phyloP scores from a whole-genome alignment of 1,284 basidiomycete species.

The Cutaneotrichosporon sp. region DNA sequence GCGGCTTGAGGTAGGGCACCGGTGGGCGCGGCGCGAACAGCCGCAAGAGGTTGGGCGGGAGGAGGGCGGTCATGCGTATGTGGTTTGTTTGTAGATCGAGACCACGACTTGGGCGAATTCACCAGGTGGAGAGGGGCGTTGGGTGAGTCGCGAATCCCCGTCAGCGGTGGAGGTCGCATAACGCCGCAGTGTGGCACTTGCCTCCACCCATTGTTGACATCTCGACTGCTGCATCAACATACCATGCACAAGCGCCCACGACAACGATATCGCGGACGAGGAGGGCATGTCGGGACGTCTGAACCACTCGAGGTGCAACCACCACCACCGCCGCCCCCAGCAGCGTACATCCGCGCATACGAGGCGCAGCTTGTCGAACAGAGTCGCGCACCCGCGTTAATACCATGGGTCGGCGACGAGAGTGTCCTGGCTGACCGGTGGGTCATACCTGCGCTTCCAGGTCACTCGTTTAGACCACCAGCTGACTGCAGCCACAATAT shows the following conservation, averaged over 20 bases:
- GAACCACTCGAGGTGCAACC: background rate
- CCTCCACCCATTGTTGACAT: background rate
- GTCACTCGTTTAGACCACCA: background rate
- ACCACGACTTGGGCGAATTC: conserved; percentile 4
- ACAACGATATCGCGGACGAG: background rate
- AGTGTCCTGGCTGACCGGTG: conserved; percentile 42
- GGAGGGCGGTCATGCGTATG: conserved; percentile 66
- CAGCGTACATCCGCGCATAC: conserved; percentile 35
- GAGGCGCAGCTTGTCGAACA: conserved; percentile 37
- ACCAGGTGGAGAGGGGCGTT: background rate
- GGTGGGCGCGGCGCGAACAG: conserved; percentile 90
- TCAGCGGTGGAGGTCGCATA: background rate
- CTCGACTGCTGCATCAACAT: background rate
- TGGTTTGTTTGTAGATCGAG: background rate
- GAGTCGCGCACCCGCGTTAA: conserved; percentile 19
- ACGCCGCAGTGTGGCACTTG: background rate
- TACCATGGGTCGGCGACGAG: conserved; percentile 34
- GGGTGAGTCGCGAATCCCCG: background rate
- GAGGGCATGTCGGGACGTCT: background rate
- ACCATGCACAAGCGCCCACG: background rate
- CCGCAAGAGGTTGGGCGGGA: conserved; percentile 90
- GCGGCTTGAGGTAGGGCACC: conserved; percentile 77
- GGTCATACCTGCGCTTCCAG: background rate
- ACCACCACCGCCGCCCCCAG: conserved; percentile 10
- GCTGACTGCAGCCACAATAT: conserved; percentile 68